Evolutionary conservation across 2,329 filamentous ascomycete genomes (phyloP).

Genomic region (Aureobasidium sp.): DNA sequence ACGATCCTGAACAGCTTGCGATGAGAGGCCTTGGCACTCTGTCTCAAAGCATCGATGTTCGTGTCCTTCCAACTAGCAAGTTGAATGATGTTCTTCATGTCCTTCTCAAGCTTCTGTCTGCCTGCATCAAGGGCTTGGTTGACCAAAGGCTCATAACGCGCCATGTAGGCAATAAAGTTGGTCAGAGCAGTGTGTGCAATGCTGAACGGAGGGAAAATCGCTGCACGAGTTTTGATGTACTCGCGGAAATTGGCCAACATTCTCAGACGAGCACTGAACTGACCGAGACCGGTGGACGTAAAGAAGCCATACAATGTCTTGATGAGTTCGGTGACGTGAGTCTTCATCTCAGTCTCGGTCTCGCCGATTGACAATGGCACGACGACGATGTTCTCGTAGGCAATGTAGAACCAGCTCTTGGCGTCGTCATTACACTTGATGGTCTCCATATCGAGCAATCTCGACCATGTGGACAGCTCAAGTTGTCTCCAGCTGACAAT

Average conservation of each 20-base stretch:
- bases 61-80: conserved; percentile 97
- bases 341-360: neutral
- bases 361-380: conserved; percentile 57
- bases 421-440: conserved; percentile 70
- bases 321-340: conserved; percentile 44
- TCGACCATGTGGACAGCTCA: conserved; percentile 87
- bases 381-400: conserved; percentile 81
- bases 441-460: conserved; percentile 76
- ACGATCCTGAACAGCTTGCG: conserved; percentile 87
- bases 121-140: conserved; percentile 59
- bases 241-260: conserved; percentile 57
- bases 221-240: conserved; percentile 56
- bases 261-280: conserved; percentile 63
- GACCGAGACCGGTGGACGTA: conserved; percentile 68
- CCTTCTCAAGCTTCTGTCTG: conserved; percentile 73
- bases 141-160: conserved; percentile 61
- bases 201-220: conserved; percentile 46
- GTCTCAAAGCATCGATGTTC: conserved; percentile 80
- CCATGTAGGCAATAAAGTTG: conserved; percentile 72
- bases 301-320: conserved; percentile 75
- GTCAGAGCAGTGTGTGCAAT: conserved; percentile 56
- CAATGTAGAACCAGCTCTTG: conserved; percentile 91
- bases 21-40: conserved; percentile 86
- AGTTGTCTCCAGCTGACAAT: conserved; percentile 86
- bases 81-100: conserved; percentile 87